Conservation (phyloP, 2,329 filamentous ascomycete species). For the Ampelomyces quisqualis region DNA sequence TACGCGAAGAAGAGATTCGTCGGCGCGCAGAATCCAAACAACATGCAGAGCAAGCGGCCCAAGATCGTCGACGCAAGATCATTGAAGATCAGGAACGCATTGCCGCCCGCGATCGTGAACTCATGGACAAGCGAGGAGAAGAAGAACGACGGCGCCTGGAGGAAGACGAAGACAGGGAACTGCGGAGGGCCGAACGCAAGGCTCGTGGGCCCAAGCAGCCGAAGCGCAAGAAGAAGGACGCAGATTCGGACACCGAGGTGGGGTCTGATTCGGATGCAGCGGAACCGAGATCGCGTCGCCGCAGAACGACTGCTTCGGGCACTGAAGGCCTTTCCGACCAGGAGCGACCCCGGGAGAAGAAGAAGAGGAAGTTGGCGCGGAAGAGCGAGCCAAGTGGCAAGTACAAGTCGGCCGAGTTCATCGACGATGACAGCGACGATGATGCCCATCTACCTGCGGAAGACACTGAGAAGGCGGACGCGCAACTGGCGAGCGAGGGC, state of each 20-base stretch:
- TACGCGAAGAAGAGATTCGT: slow-evolving; percentile 76
- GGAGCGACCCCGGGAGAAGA: slow-evolving; percentile 61
- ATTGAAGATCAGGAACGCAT: slow-evolving; percentile 83
- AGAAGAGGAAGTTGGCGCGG: slow-evolving; percentile 61
- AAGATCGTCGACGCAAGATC: slow-evolving; percentile 75
- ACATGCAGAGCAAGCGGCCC: slow-evolving; percentile 66
- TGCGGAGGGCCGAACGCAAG: slow-evolving; percentile 65
- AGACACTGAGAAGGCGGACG: slow-evolving; percentile 16
- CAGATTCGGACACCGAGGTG: slow-evolving; percentile 48
- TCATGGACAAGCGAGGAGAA: slow-evolving; percentile 69
- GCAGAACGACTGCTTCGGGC: slow-evolving; percentile 41
- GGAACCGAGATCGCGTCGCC: slow-evolving; percentile 44
- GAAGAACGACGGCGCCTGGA: slow-evolving; percentile 68
- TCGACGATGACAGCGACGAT: slow-evolving; percentile 66
- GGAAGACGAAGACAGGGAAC: slow-evolving; percentile 70
- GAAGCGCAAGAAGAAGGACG: slow-evolving; percentile 64
- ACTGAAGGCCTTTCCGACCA: slow-evolving; percentile 56
- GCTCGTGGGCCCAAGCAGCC: slow-evolving; percentile 48
- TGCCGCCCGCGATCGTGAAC: slow-evolving; percentile 68
- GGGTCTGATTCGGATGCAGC: slow-evolving; percentile 26
- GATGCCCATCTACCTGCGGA: slow-evolving; percentile 25
- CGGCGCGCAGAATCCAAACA: slow-evolving; percentile 75
- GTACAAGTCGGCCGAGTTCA: slow-evolving; percentile 82
- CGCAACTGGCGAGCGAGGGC: slow-evolving; percentile 19
- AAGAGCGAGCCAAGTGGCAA: slow-evolving; percentile 57